A percentile compares a stretch with the other conserved stretches of the same genome.
These are phyloP conservation scores for Leccinum uliginosum DNA, from an alignment of 768 basidiomycete genomes.

Conservation along the genomic window DNA sequence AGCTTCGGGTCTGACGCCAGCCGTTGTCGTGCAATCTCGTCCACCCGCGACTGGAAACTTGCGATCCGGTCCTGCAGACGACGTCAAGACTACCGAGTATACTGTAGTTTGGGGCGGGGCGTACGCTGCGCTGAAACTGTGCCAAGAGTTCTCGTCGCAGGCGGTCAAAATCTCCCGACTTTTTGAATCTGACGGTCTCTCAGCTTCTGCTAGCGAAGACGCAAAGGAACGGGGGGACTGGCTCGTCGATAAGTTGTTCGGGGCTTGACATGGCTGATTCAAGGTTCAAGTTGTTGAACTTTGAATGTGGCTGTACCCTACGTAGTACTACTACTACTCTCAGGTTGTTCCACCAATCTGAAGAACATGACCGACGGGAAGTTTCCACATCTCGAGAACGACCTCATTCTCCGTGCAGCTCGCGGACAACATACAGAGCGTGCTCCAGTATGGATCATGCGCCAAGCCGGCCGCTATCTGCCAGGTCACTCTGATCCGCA, in stretches of 20 bases:
- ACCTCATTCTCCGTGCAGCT: conserved; percentile 85
- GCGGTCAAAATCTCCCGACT: conserved; percentile 74
- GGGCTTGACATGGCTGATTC: conserved; percentile 58
- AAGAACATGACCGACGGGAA: conserved; percentile 32
- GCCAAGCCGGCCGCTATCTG: conserved; percentile 93
- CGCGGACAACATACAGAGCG: conserved; percentile 84
- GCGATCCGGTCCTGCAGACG: conserved; percentile 42
- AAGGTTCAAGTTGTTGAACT: conserved; percentile 10
- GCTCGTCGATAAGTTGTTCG: conserved; percentile 63
- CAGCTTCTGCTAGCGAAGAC: background rate
- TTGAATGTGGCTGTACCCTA: conserved; percentile 13
- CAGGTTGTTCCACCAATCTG: background rate
- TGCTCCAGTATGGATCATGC: conserved; percentile 98
- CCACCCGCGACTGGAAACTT: conserved; percentile 54
- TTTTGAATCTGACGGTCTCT: conserved; percentile 58
- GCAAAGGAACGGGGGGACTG: conserved; percentile 16
- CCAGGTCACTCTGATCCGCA: conserved; percentile 54
- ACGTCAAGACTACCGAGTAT: background rate
- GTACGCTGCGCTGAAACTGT: conserved; percentile 59
- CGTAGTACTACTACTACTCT: too few relatives aligned
- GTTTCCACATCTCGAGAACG: conserved; percentile 80
- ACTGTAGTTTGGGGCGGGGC: conserved; percentile 13
- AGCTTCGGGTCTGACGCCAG: conserved; percentile 52
- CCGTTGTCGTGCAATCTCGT: conserved; percentile 57
- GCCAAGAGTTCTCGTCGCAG: conserved; percentile 60